Base-by-base conservation (phyloP, 768 basidiomycete species). In the Pleurotus sapidus region DNA sequence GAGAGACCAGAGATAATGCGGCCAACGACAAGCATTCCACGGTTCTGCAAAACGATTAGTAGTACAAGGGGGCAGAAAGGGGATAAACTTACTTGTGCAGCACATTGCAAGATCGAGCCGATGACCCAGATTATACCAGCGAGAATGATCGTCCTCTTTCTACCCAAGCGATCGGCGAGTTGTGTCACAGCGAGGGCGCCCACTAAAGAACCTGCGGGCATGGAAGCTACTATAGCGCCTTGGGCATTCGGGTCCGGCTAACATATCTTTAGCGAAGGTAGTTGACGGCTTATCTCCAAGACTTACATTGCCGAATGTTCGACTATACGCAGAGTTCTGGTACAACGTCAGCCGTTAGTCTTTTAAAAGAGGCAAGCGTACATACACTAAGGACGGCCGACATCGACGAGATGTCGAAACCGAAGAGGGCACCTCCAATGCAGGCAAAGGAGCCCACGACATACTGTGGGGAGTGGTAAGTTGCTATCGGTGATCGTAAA, bases 361-460 rank as follows among this genome's bases (percentile, higher is more conserved):
- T 46, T 20, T 23, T 30, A 20, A 6, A 17, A 15, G 2, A 46
- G 34, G 11, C 2, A 23, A 38, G 23, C 12, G 3, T 34, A 66
- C 74, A 59, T 62, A 84, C 83, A 55, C 68, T 86, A 61, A 90
- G 71, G 51, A 90, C 87, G 6, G 85, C 88, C 50, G 88, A 87
- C 88, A 90, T 90, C 66, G 87, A 90, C 64, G 88, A 87, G 65
- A 91, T 89, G 76, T 91, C 89, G 74, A 91, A 68, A 68, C 89
- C 89, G 66, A 90, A 91, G 38, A 91, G 80, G 49, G 86, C 86
- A 62, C 88, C 88, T 38, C 89, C 88, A 60, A 91, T 89, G 68
- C 89, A 91, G 69, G 89, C 88, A 70, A 91, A 91, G 15, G 86
- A 84, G 27, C 89, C 89, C 56, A 90, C 89, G 57, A 89, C 70